Conservation (phyloP, 306 rosid genomes). For the Citrullus colocynthis region DNA sequence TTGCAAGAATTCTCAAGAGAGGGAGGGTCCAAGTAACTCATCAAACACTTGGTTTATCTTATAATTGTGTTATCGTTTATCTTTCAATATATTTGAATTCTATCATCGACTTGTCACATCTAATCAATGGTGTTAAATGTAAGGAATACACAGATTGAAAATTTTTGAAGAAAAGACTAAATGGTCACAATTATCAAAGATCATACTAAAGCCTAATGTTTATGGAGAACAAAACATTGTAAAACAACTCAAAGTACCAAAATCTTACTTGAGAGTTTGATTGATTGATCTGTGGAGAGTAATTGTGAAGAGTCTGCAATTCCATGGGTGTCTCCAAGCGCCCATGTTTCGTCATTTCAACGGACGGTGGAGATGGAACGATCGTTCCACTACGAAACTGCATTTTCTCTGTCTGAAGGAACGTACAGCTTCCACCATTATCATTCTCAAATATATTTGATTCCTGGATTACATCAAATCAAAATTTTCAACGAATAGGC, state of each 20-base stretch:
- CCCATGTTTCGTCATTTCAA: conserved; percentile 39
- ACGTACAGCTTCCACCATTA: conserved; percentile 12
- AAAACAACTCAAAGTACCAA: background rate
- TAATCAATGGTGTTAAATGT: background rate
- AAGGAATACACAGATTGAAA: background rate
- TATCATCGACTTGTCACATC: background rate
- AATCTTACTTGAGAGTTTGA: conserved; percentile 44
- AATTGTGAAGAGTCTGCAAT: conserved; percentile 19
- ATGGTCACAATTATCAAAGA: background rate
- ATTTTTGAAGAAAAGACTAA: background rate
- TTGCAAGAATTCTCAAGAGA: too few species aligned
- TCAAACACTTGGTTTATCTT: too few species aligned
- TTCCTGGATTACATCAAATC: background rate
- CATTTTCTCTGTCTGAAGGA: conserved; percentile 26
- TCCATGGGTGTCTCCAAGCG: conserved; percentile 13
- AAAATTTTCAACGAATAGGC: background rate
- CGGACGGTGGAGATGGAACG: conserved; percentile 26
- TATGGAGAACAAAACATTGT: background rate
- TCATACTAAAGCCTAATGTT: background rate
- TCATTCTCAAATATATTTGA: background rate
- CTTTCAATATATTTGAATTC: too few species aligned
- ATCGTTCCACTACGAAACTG: conserved; percentile 21
- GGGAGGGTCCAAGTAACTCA: too few species aligned
- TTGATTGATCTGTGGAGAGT: conserved; percentile 21
- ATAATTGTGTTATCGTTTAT: too few species aligned